Evolutionary conservation across 305 asterid genomes (phyloP).

Genomic region (Fraxinus floribunda): DNA sequence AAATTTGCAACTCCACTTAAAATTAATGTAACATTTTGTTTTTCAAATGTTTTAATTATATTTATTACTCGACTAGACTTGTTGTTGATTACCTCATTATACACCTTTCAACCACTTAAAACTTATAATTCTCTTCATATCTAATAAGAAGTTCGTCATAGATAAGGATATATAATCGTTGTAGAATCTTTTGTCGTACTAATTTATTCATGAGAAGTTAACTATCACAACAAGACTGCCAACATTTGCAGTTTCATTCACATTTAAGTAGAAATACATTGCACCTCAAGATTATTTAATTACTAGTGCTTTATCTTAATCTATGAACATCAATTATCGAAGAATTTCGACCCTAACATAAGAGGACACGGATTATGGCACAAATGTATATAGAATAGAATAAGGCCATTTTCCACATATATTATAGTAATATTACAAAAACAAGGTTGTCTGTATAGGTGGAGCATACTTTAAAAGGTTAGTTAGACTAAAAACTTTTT

Average conservation of each 20-base stretch:
- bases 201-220: neutral
- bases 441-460: conserved; percentile 3
- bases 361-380: neutral
- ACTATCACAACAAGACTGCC: neutral
- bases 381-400: neutral
- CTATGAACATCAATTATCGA: neutral
- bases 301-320: neutral
- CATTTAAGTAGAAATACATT: conserved; percentile 17
- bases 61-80: conserved; percentile 20
- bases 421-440: conserved; percentile 10
- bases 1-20: neutral
- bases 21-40: neutral
- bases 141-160: neutral
- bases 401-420: neutral
- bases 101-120: neutral
- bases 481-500: conserved; percentile 2
- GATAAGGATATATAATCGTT: neutral
- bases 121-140: neutral
- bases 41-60: neutral
- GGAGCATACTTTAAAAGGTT: neutral
- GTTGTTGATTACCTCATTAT: conserved; percentile 17
- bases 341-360: neutral
- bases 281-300: neutral
- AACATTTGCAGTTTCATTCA: conserved; percentile 18
- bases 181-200: neutral